Evolutionary conservation across 2,329 filamentous ascomycete species (phyloP), one percentile per base, ranked within the genome.

Genomic region (Ascosphaera acerosa): DNA sequence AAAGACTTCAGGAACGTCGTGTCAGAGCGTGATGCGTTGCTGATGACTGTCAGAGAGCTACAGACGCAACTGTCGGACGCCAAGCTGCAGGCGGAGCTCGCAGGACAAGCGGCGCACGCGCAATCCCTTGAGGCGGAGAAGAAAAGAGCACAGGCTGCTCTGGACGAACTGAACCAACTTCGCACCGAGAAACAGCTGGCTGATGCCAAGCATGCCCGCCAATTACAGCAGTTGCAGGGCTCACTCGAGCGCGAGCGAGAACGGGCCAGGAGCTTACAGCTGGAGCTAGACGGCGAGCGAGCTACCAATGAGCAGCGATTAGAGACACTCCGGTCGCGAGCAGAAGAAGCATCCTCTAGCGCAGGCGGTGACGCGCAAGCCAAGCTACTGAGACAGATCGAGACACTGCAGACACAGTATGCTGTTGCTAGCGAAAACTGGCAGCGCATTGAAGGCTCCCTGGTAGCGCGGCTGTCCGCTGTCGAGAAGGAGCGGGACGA

Each of bases 351-450:
- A 1, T 81, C 81, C 2, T 84, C 81, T 2, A 76, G 77, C 10
- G 69, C 69, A 10, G 70, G 70, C 4, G 76, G 81, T 10, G 78
- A 91, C 45, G 69, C 76, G 1, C 81, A 90, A 43, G 76, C 76
- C 27, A 94, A 92, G 49, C 60, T 94, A 25, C 59, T 94, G 27
- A 70, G 87, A 25, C 89, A 97, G 51, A 76, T 97, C 33, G 87
- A 97, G 55, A 92, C 78, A 1, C 55, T 97, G 22, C 87, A 97
- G 51, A 87, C 77, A 4, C 89, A 97, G 48, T 91, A 97, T 51
- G 71, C 81, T 1, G 71, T 89, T 33, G 87, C 87, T 1, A 87
- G 78, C 41, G 80, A 90, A 45, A 97, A 97, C 43, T 97, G 89
- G 87, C 82, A 92, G 46, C 78, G 81, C 1, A 89, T 97, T 37